phyloP scores from a whole-genome alignment of 2,329 filamentous ascomycete genomes.

The Aspergillus sojae region DNA sequence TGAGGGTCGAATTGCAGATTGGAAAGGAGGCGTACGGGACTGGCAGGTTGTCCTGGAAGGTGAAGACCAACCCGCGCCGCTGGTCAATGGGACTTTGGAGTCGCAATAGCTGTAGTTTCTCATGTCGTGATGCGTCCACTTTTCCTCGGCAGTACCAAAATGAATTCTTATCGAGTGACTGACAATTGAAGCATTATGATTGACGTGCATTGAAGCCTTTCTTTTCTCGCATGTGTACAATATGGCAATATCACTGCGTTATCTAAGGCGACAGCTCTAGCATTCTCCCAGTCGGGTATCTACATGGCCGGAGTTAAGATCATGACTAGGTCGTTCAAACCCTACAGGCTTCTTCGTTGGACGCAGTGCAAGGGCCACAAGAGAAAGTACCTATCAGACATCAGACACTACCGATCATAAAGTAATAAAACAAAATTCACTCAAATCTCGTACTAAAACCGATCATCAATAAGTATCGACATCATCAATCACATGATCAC shows the following conservation, averaged over 20 bases:
- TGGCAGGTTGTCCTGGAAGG: conserved; percentile 55
- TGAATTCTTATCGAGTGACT: background rate
- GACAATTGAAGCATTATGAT: background rate
- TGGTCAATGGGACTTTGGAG: conserved; percentile 33
- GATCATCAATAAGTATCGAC: background rate
- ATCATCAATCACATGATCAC: conserved; percentile 9
- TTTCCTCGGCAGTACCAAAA: background rate
- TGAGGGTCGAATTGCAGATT: conserved; percentile 87
- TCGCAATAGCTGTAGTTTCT: background rate
- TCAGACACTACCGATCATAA: background rate
- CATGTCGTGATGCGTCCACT: background rate
- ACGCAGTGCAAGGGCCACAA: background rate
- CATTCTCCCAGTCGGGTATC: background rate
- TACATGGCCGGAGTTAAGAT: background rate
- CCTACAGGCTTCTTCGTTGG: background rate
- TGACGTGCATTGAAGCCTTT: conserved; percentile 1
- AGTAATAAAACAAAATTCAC: background rate
- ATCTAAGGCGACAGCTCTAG: background rate
- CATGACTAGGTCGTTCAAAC: background rate
- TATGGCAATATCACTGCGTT: background rate
- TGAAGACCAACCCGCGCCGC: conserved; percentile 22
- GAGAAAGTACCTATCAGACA: background rate
- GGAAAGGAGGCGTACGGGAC: conserved; percentile 91
- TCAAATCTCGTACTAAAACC: background rate
- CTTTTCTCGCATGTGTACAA: background rate